Base-by-base conservation (phyloP, 2,329 filamentous ascomycete genomes). In the Sclerotinia minor region DNA sequence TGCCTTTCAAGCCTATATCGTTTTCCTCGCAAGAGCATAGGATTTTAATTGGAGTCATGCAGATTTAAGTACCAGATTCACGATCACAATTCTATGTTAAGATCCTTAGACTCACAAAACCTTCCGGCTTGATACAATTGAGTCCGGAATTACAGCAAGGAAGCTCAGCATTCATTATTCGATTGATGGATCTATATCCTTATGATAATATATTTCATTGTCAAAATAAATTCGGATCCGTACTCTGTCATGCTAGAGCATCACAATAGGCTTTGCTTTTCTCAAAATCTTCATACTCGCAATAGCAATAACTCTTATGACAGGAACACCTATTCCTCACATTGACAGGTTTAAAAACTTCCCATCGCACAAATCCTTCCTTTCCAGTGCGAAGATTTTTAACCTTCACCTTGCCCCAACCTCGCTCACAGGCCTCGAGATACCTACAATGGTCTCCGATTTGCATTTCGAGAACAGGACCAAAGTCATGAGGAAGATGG, bases 201-300 rank as follows among this genome's bases (percentile, higher is more conserved):
- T 17, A 24, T 38, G 29, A 50, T 49, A 50, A 50, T 17, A 38
- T 49, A 19, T 38, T 49, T 24, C 44, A 13, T 49, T 44, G 32
- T 49, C 29, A 11, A 50, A 35, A 35, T 11, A 24, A 7, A 38
- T 29, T 19, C 13, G 3, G 5, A 19, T 5, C n/a, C 29, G 11
- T 3, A n/a, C n/a, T n/a, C n/a, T n/a, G n/a, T 21, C 29, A 49
- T 38, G 3, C 26, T 5, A 24, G 21, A 24, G 29, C 29, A 2
- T 49, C 29, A 44, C 58, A 61, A 38, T 61, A 61, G 0, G 21
- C 13, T 24, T 19, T 35, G 45, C 64, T 66, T 9, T 49, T n/a
- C n/a, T 60, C 54, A n/a, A 50, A 58, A 21, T 67, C 38, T 26
- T 67, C 57, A 41, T 67, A 67, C 26, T 38, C 24, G 19, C 65